Conservation (phyloP, 495 filamentous ascomycete genomes). For the Lasiosphaeria miniovina region DNA sequence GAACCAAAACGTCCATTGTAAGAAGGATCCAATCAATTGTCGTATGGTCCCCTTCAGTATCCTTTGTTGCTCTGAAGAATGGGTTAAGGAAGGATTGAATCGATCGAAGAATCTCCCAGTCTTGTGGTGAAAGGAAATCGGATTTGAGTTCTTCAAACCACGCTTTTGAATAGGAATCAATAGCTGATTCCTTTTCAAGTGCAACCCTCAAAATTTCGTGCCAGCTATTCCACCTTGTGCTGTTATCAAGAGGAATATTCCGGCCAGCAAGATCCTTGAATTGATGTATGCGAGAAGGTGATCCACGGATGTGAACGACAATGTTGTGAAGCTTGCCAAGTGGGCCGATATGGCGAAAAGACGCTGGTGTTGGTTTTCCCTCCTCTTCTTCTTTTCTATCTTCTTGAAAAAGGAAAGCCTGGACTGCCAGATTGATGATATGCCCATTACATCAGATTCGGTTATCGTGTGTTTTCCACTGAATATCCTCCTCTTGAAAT, state of each 20-base stretch:
- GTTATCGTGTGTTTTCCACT: background rate
- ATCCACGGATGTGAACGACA: background rate
- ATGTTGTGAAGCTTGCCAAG: background rate
- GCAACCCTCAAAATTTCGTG: background rate
- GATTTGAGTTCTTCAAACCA: slow-evolving; percentile 1
- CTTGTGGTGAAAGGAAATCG: slow-evolving; percentile 3
- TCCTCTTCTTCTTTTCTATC: background rate
- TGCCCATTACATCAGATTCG: slow-evolving; percentile 1
- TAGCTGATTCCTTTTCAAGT: slow-evolving; percentile 3
- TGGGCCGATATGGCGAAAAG: background rate
- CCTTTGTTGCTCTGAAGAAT: slow-evolving; percentile 1
- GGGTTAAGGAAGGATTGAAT: slow-evolving; percentile 7
- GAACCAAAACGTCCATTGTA: slow-evolving; percentile 5
- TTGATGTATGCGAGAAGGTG: background rate
- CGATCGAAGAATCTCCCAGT: slow-evolving; percentile 1
- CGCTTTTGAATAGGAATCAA: slow-evolving; percentile 2
- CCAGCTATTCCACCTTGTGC: background rate
- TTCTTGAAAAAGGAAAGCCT: slow-evolving; percentile 5
- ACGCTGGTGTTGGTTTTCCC: background rate
- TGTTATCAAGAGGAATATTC: slow-evolving; percentile 3
- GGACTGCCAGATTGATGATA: background rate
- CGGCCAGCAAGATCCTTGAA: background rate
- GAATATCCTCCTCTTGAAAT: background rate
- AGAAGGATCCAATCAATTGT: slow-evolving; percentile 1
- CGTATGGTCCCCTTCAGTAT: slow-evolving; percentile 3